These are phyloP conservation scores for Lactuca saligna DNA, from an alignment of 129 eudicot species.

Conservation along the genomic window DNA sequence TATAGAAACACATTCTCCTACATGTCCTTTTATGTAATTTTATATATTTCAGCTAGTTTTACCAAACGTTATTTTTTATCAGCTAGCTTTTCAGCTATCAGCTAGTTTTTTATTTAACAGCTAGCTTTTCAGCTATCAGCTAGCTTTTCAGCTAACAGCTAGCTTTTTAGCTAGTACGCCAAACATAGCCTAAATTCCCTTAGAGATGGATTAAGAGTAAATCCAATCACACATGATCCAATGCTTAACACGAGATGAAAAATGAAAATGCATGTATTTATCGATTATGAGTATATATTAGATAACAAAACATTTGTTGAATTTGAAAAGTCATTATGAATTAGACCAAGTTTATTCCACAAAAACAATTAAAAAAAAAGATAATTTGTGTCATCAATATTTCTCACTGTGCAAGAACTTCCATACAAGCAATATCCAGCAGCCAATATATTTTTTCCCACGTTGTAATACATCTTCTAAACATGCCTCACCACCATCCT, in stretches of 20 bases:
- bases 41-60: too few relatives aligned
- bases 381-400: too few relatives aligned
- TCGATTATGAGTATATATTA: too few relatives aligned
- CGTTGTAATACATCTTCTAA: constrained; percentile 84
- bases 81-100: too few relatives aligned
- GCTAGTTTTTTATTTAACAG: too few relatives aligned
- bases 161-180: too few relatives aligned
- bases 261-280: constrained; percentile 16
- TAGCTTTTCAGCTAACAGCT: too few relatives aligned
- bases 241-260: constrained; percentile 93
- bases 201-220: constrained; percentile 96
- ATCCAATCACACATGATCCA: constrained; percentile 92
- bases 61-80: too few relatives aligned
- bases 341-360: background rate
- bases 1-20: too few relatives aligned
- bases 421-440: constrained; percentile 99
- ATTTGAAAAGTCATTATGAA: background rate
- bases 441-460: constrained; percentile 84
- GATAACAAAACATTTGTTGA: background rate
- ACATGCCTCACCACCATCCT: constrained; percentile 57
- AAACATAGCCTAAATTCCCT: constrained; percentile 99
- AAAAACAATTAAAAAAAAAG: background rate
- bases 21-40: too few relatives aligned
- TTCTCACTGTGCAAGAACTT: constrained; percentile 92
- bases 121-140: too few relatives aligned